Base-by-base conservation (phyloP, 495 filamentous ascomycete species). In the Talaromyces wortmannii region DNA sequence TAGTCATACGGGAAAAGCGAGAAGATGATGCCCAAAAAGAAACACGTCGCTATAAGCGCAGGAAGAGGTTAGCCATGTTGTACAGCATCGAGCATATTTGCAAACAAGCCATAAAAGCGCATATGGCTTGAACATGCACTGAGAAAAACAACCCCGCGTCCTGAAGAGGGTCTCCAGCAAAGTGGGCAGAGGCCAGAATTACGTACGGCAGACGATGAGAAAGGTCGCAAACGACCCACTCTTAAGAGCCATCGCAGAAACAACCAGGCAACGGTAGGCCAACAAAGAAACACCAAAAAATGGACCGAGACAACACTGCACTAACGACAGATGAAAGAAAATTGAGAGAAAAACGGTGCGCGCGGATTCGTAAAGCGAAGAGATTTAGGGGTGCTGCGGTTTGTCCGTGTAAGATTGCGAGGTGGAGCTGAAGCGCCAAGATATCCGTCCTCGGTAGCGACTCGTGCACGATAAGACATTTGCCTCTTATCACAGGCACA, bases 11-110 rank as follows among this genome's bases (percentile, higher is more conserved):
- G 90, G 75, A 97, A 95, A 61, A 85, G 82, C 67, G 91, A 90
- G 86, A 97, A 98, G 73, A 98, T 87, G 67, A 97, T 94, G 61
- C 94, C 94, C 55, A 98, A 87, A 83, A 95, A 94, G 83, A 98
- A 98, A 66, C 86, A 92, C 31, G 86, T 90, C 57, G 91, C 89
- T 94, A 67, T 55, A 51, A 49, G 8, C 12, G 5, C 16, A 7
- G 29, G n/a, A 42, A 52, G 18, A 7, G 18, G 45, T 49, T 30
- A 58, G 56, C 8, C 32, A n/a, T 48, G 30, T 23, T 23, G 23
- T 4, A 23, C 23, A 23, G 23, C 23, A 23, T 1, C 23, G 23
- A 23, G 23, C 23, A 23, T 23, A 23, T 23, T 23, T 23, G 23
- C 23, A 23, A 23, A 23, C 23, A 23, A 23, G 23, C 23, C 23